Percentiles rank a stretch among this genome's conserved stretches.
phyloP scores from a whole-genome alignment of 1,284 basidiomycete genomes.

The Kwoniella shivajii region DNA sequence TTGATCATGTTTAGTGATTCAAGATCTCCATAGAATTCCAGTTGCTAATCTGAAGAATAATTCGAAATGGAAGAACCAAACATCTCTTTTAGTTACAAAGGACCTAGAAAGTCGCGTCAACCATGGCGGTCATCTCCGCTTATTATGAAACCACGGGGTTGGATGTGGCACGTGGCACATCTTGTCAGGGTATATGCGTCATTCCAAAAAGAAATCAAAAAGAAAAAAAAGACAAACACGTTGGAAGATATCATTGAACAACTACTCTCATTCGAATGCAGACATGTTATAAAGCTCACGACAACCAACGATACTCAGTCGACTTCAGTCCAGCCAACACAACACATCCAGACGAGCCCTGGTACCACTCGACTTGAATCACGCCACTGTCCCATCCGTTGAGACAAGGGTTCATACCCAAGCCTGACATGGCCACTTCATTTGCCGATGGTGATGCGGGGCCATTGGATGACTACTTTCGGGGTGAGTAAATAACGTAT shows the following conservation, averaged over 20 bases:
- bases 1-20: background rate
- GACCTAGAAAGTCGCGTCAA: background rate
- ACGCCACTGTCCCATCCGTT: background rate
- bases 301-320: too few species aligned
- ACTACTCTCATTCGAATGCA: too few species aligned
- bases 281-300: too few species aligned
- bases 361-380: too few species aligned
- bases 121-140: background rate
- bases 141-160: conserved; percentile 1
- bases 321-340: background rate
- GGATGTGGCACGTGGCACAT: background rate
- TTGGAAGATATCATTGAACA: too few species aligned
- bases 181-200: conserved; percentile 1
- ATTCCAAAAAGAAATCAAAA: too few species aligned
- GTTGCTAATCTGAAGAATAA: too few species aligned
- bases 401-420: background rate
- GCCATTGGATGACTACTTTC: conserved; percentile 30
- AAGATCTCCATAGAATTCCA: too few species aligned
- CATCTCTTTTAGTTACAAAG: background rate
- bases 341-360: background rate
- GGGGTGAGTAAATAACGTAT: conserved; percentile 12
- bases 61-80: background rate
- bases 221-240: too few species aligned
- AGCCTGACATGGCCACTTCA: conserved; percentile 21
- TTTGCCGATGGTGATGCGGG: conserved; percentile 18